phyloP scores from a whole-genome alignment of 2,329 filamentous ascomycete genomes.

The Xylariaceae sp. region DNA sequence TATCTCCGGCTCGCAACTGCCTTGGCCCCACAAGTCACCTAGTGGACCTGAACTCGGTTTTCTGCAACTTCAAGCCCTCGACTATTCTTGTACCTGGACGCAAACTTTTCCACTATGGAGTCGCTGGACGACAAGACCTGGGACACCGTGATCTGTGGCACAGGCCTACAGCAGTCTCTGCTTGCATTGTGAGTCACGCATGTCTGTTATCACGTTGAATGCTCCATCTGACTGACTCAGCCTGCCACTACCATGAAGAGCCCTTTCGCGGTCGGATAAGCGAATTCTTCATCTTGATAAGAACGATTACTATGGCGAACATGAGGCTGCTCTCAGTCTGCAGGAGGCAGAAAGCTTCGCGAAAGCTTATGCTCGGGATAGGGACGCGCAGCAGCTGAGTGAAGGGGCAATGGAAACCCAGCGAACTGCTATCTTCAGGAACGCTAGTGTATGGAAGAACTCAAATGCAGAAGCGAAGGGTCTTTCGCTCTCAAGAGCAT shows the following conservation, averaged over 20 bases:
- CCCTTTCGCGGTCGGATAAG: conserved; percentile 86
- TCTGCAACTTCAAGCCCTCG: conserved; percentile 8
- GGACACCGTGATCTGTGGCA: conserved; percentile 78
- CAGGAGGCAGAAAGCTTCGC: conserved; percentile 78
- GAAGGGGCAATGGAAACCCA: no score
- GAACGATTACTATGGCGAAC: conserved; percentile 82
- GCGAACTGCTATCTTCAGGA: conserved; percentile 28
- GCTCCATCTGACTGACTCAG: conserved; percentile 69
- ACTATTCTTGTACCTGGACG: conserved; percentile 20
- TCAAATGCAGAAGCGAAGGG: conserved; percentile 31
- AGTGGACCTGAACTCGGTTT: conserved; percentile 8
- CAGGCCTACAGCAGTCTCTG: conserved; percentile 73
- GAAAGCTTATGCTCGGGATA: conserved; percentile 29
- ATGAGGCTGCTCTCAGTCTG: conserved; percentile 80
- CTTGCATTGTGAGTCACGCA: conserved; percentile 63
- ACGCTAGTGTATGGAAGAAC: conserved; percentile 34
- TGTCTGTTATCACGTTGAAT: conserved; percentile 8
- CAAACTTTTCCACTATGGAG: conserved; percentile 54
- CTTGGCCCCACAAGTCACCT: conserved; percentile 8
- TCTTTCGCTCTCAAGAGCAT: conserved; percentile 65
- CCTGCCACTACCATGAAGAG: conserved; percentile 55
- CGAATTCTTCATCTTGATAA: conserved; percentile 86
- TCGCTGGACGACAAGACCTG: conserved; percentile 68
- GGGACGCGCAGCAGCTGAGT: conserved; percentile 8
- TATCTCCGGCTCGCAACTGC: neutral